Conservation (phyloP, 2,329 filamentous ascomycete genomes). For the Colletotrichum musicola region DNA sequence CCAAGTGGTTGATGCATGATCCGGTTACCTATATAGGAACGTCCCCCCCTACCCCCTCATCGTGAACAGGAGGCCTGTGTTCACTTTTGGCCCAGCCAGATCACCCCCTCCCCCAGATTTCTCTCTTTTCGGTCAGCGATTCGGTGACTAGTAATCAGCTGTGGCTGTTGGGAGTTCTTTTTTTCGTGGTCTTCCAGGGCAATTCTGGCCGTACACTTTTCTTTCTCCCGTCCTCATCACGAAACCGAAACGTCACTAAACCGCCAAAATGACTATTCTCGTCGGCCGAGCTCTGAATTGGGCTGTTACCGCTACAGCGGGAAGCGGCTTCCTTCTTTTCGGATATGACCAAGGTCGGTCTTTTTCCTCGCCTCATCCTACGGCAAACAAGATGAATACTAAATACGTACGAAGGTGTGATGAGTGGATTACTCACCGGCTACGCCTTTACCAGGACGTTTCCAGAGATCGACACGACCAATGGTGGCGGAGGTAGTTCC, state of each 20-base stretch:
- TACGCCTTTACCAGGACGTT: slow-evolving; percentile 49
- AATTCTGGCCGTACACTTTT: not conserved
- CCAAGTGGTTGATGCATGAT: slow-evolving; percentile 10
- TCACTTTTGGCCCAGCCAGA: slow-evolving; percentile 4
- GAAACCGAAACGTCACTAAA: not conserved
- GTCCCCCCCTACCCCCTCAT: slow-evolving; percentile 18
- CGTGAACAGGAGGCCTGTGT: not conserved
- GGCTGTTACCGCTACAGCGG: slow-evolving; percentile 52
- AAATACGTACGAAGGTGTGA: slow-evolving; percentile 40
- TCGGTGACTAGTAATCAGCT: not conserved
- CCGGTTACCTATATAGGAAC: slow-evolving; percentile 25
- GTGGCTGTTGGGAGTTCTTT: not conserved
- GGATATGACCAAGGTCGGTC: slow-evolving; percentile 11
- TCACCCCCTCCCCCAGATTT: not conserved
- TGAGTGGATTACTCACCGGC: slow-evolving; percentile 50
- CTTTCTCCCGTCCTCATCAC: not conserved
- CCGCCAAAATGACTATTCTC: slow-evolving; percentile 41
- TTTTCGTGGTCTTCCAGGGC: not conserved
- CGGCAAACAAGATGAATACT: too few relatives aligned
- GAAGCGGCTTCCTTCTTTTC: slow-evolving; percentile 51
- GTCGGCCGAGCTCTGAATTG: slow-evolving; percentile 52
- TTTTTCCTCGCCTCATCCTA: too few relatives aligned
- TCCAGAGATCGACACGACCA: slow-evolving; percentile 52
- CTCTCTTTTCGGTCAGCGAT: slow-evolving; percentile 17
- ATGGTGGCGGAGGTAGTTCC: slow-evolving; percentile 50